Percentiles rank a stretch among this genome's conserved stretches.
Conservation (phyloP, 1,284 basidiomycete genomes). For the Boletus sp. region DNA sequence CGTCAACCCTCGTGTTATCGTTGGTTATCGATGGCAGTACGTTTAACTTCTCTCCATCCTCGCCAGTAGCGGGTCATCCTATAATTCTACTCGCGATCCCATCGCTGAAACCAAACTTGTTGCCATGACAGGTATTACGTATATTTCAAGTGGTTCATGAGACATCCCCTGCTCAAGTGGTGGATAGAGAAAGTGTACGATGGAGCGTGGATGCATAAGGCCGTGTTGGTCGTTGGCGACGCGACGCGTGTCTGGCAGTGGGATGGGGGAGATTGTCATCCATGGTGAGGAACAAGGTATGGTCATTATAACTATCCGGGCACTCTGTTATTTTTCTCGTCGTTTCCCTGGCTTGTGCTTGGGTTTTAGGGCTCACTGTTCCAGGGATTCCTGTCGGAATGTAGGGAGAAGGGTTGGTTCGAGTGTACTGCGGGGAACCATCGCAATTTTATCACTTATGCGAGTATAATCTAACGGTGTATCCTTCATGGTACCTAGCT, state of each 20-base stretch:
- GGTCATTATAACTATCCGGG: not conserved
- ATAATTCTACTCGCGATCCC: not conserved
- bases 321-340: not conserved
- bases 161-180: slow-evolving; percentile 48
- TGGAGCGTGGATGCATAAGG: slow-evolving; percentile 44
- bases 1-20: slow-evolving; percentile 30
- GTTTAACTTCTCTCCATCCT: slow-evolving; percentile 1
- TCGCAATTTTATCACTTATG: too few relatives aligned
- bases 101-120: slow-evolving; percentile 30
- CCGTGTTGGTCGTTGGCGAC: slow-evolving; percentile 44
- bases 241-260: slow-evolving; percentile 15
- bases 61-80: not conserved
- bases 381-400: too few relatives aligned
- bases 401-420: too few relatives aligned
- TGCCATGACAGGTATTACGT: slow-evolving; percentile 39
- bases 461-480: too few relatives aligned
- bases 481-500: too few relatives aligned
- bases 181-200: slow-evolving; percentile 46
- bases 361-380: too few relatives aligned
- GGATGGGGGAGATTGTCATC: slow-evolving; percentile 32
- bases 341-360: too few relatives aligned
- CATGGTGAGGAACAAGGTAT: slow-evolving; percentile 12
- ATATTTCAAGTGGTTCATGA: slow-evolving; percentile 52
- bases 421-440: too few relatives aligned
- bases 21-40: slow-evolving; percentile 28